Conservation (phyloP, 495 filamentous ascomycete genomes). For the Penicillium mononematosum region DNA sequence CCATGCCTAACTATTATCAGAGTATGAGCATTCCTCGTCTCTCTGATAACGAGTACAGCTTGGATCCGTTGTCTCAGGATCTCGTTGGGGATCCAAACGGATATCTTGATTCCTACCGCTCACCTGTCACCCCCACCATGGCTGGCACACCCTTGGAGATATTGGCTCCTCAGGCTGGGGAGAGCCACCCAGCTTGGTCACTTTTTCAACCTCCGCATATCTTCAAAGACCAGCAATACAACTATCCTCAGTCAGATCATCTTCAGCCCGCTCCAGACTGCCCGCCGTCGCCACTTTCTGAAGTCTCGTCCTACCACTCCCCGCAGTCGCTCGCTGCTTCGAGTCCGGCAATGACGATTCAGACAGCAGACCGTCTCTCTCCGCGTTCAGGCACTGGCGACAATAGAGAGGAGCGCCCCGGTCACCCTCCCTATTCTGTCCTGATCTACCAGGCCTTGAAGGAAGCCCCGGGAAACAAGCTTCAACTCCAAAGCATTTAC, state of each 20-base stretch:
- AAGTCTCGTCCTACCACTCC: slow-evolving; percentile 26
- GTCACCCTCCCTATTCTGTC: slow-evolving; percentile 73
- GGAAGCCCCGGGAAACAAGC: slow-evolving; percentile 58
- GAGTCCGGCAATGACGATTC: slow-evolving; percentile 16
- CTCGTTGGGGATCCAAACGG: not conserved
- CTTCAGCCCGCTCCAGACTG: slow-evolving; percentile 4
- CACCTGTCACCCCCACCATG: not conserved
- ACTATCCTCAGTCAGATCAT: not conserved
- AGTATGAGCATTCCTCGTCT: slow-evolving; percentile 9
- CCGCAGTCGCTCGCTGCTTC: slow-evolving; percentile 9
- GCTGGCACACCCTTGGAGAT: not conserved
- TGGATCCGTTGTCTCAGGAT: slow-evolving; percentile 4
- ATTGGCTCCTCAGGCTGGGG: not conserved
- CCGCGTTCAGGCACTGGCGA: slow-evolving; percentile 18
- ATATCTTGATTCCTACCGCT: not conserved
- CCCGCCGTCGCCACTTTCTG: slow-evolving; percentile 27
- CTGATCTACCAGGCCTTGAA: slow-evolving; percentile 77
- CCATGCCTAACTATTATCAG: slow-evolving; percentile 23
- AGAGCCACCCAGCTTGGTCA: slow-evolving; percentile 2
- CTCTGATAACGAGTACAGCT: not conserved
- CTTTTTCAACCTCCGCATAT: not conserved
- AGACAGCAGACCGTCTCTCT: slow-evolving; percentile 15
- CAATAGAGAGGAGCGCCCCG: slow-evolving; percentile 34
- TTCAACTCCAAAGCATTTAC: slow-evolving; percentile 86
- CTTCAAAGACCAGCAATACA: not conserved